Evolutionary conservation across 176 grass and related monocot genomes (phyloP).

Genomic region (Oryza punctata): DNA sequence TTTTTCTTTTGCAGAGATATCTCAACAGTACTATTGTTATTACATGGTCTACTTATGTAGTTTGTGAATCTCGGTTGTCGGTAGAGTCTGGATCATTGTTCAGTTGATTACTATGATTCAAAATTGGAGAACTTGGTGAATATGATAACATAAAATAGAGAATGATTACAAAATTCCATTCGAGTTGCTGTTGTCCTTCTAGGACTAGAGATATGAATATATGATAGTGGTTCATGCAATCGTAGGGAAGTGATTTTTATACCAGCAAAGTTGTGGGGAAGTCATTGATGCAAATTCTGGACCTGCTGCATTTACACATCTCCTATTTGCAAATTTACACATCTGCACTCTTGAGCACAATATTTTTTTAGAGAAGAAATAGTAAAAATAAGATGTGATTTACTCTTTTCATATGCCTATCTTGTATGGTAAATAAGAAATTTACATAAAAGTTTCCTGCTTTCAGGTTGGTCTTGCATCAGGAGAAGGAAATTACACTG

Average conservation of each 20-base stretch:
- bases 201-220: background rate
- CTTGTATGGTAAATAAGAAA: background rate
- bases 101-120: background rate
- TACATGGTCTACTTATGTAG: background rate
- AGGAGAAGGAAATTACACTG: constrained; percentile 85
- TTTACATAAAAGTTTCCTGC: background rate
- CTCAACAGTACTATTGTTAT: background rate
- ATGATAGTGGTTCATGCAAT: background rate
- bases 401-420: background rate
- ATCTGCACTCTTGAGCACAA: background rate
- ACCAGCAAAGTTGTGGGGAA: background rate
- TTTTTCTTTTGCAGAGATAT: background rate
- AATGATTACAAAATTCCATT: background rate
- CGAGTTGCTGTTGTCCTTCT: background rate
- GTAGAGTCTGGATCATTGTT: background rate
- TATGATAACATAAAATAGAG: background rate
- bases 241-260: background rate
- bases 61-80: background rate
- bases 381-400: background rate
- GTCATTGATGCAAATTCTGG: background rate
- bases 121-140: background rate
- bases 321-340: background rate
- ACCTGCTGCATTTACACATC: background rate
- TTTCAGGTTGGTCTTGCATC: constrained; percentile 90
- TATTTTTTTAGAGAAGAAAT: background rate